These are phyloP conservation scores for Ophiostoma sp. DNA, from an alignment of 2,329 filamentous ascomycete genomes.

Conservation along the genomic window DNA sequence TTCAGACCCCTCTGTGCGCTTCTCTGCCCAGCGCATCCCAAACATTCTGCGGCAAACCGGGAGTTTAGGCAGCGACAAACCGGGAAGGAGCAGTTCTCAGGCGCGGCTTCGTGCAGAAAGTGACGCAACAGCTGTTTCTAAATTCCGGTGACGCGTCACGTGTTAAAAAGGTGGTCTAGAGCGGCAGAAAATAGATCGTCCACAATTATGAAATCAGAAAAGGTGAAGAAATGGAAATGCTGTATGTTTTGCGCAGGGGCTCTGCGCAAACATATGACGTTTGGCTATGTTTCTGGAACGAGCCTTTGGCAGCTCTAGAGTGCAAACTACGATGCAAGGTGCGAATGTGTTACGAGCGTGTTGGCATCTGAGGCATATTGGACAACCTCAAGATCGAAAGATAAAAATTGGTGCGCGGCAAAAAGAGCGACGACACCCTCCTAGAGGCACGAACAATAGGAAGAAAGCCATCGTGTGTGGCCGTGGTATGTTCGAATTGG, in stretches of 20 bases:
- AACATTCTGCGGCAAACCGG: slow-evolving; percentile 9
- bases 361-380: too few relatives aligned
- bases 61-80: slow-evolving; percentile 22
- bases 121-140: slow-evolving; percentile 16
- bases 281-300: neutral
- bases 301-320: neutral
- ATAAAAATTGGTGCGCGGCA: too few relatives aligned
- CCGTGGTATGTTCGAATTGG: neutral
- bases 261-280: neutral
- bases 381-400: too few relatives aligned
- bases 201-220: too few relatives aligned
- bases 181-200: neutral
- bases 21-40: slow-evolving; percentile 10
- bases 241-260: neutral
- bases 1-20: neutral
- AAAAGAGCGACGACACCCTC: too few relatives aligned
- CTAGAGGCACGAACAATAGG: neutral
- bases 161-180: neutral
- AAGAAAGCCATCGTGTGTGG: neutral
- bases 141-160: neutral
- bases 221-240: neutral
- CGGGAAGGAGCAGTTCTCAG: neutral
- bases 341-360: neutral
- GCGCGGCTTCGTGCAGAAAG: slow-evolving; percentile 8
- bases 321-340: neutral